Conservation (phyloP, 768 basidiomycete genomes). For the Leccinum uliginosum region DNA sequence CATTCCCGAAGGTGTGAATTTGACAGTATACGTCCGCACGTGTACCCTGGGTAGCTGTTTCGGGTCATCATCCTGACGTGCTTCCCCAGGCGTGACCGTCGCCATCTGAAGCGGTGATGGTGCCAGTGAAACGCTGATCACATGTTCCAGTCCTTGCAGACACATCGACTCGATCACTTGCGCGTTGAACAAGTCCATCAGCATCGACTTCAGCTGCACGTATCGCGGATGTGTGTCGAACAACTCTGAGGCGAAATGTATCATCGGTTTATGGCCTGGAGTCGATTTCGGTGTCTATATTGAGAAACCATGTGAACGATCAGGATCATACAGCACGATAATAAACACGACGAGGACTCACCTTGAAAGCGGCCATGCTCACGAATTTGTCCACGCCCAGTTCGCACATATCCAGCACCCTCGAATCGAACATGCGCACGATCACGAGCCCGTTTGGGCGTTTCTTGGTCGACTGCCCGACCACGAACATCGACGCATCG, state of each 20-base stretch:
- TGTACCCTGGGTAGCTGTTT: slow-evolving; percentile 74
- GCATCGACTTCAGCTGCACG: slow-evolving; percentile 85
- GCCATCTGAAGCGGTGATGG: slow-evolving; percentile 46
- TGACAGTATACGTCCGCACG: slow-evolving; percentile 79
- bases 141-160: slow-evolving; percentile 79
- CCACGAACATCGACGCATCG: slow-evolving; percentile 85
- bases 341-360: slow-evolving; percentile 28
- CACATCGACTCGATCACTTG: slow-evolving; percentile 81
- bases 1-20: slow-evolving; percentile 70
- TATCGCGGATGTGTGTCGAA: slow-evolving; percentile 95
- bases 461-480: slow-evolving; percentile 94
- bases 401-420: slow-evolving; percentile 93
- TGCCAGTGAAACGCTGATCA: slow-evolving; percentile 76
- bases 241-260: slow-evolving; percentile 94
- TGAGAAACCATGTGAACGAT: not conserved
- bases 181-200: slow-evolving; percentile 88
- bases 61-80: slow-evolving; percentile 38
- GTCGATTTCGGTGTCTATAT: slow-evolving; percentile 78
- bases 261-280: slow-evolving; percentile 83
- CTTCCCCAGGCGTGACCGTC: slow-evolving; percentile 6
- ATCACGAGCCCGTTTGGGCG: slow-evolving; percentile 83
- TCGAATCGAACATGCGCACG: slow-evolving; percentile 79
- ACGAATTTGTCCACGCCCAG: slow-evolving; percentile 80
- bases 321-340: not conserved
- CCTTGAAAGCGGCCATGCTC: slow-evolving; percentile 82